Evolutionary conservation across 2,329 filamentous ascomycete genomes (phyloP), one percentile per base, ranked within the genome.

Genomic region (Xylaria sp.): DNA sequence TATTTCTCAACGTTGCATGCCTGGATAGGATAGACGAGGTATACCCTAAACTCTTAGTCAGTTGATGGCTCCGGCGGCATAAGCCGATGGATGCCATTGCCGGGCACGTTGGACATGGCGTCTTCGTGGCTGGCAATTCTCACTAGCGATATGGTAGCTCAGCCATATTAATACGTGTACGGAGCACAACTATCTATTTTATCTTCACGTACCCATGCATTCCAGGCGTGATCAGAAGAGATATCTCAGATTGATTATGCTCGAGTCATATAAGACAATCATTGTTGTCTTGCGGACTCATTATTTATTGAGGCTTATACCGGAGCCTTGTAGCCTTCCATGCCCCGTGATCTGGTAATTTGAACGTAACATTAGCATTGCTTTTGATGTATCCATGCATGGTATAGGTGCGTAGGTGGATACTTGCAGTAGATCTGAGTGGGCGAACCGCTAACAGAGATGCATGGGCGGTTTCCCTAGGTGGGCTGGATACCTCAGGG

Each of bases 41-140:
- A 61, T 61, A 28, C 34, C 37, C 56, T 15, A 39, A 39, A 15
- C 39, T 39, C 64, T 57, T 63, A 23, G 39, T 51, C 18, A 52
- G 41, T 52, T 44, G n/a, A 28, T 60, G 18, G 44, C 32, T 41
- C 13, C 39, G 37, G 28, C 46, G 44, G 58, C 57, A 50, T 60
- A n/a, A 51, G 58, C 58, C 34, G 48, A 28, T 28, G 50, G 7
- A 7, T 20, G 18, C 25, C 7, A 54, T 18, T 46, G 41, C 13
- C 41, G 15, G 15, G 41, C 18, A n/a, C 15, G 2, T 8, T 46
- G 18, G 18, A 46, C 13, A 1, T 46, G 7, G 18, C 18, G 41
- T 8, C 18, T 46, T 18, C 2, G 41, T n/a, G 41, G 12, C 18
- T 46, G 15, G 41, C 41, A 46, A 46, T n/a, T 37, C 34, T 10